Evolutionary conservation across 345 rosid genomes (phyloP), one percentile per base, ranked within the genome.

Genomic region (Trapa incisa): DNA sequence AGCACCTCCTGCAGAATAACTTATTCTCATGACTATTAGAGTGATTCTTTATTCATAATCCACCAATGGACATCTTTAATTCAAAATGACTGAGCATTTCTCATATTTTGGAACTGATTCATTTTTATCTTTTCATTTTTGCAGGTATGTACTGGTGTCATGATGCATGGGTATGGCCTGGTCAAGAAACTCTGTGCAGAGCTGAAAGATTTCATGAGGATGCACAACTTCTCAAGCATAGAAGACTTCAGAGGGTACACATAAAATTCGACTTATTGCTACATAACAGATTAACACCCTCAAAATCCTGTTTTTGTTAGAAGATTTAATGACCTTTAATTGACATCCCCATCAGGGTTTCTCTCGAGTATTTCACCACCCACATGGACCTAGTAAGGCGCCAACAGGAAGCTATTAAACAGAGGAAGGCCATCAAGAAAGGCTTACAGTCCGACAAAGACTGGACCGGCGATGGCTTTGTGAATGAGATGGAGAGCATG

Each of bases 401-500:
- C 70, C 97, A 94, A 75, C 82, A 82, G 75, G 97, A 85, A 80
- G 99, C 97, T 0, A 85, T 95, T 47, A 78, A 73, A 67, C 85
- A 78, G 73, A 79, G 99, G 75, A 95, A 87, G 75, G 96, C 96
- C 4, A 52, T 80, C 68, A 87, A 64, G 78, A 84, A 79, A 72
- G 97, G 99, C 29, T 74, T 91, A 79, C 84, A 83, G 72, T 91
- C 97, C 36, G 97, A 95, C 68, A 95, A 89, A 76, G 99, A 95
- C 39, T 89, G 99, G 99, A 95, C 97, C 0, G 96, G 96, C 66
- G 99, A 95, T 77, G 97, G 99, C 63, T 95, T 95, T 56, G 97
- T 91, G 60, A 83, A 83, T 17, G 99, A 91, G 82, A 79, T 86
- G 1, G 96, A 91, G 73, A 95, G 96, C 85, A 91, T 95, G 97